Base-by-base conservation (phyloP, 129 eudicot species). In the Silybum marianum region DNA sequence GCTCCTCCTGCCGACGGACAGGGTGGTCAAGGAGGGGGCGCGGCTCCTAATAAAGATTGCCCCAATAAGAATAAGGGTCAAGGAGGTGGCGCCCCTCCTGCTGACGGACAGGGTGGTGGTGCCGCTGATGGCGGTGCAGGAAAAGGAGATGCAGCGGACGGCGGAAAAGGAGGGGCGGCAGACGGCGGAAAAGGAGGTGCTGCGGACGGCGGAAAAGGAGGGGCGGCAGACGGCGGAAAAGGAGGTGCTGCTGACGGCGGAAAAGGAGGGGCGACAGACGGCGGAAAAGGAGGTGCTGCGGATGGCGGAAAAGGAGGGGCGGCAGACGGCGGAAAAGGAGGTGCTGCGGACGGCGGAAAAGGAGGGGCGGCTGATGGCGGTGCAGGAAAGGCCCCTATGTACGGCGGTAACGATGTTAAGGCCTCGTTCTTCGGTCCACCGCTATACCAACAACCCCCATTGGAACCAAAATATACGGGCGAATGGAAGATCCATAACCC, bases 401-500 rank as follows among this genome's bases (percentile, higher is more conserved):
- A 58, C 21, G 63, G 63, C 7, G 66, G 66, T 58, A 19, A 58
- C 63, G 63, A 54, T 19, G 66, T 58, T 7, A 58, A 58, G 66
- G 66, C 19, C 25, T 26, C 68, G 32, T 75, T 39, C 69, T 78
- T 7, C 18, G 13, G 39, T 11, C 74, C 75, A 12, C 74, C 66
- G 7, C 46, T 79, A 7, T 79, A 79, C 23, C 40, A 60, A 76
- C 74, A 36, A 21, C 78, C 72, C 6, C 68, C 76, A 25, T 60
- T 74, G 1, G 82, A 84, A 81, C 74, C 81, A 0, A 36, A 80
- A 0, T 82, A 40, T 22, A 58, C 32, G 9, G 93, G 97, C 0
- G 18, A 25, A 2, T 91, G 93, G 91, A 48, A 70, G 51, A 14
- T 89, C 4, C 83, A 84, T 42, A 48, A 65, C 69, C 46, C 19